Percentiles rank a stretch among this genome's conserved stretches.
Evolutionary conservation across 768 basidiomycete genomes (phyloP).

Genomic region (Phylloporus arenicola): DNA sequence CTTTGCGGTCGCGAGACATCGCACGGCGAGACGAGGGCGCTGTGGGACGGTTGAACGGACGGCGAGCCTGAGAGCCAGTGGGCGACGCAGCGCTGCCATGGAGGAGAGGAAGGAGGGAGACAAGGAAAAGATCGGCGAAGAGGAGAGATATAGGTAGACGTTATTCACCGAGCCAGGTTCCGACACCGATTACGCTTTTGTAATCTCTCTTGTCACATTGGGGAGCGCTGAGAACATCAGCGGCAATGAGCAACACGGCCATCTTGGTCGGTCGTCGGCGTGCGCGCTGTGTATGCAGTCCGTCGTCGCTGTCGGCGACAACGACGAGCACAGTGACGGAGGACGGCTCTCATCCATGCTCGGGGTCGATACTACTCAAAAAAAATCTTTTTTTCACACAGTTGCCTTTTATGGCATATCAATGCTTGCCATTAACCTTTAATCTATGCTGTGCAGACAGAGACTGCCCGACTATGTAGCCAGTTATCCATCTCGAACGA

Average conservation of each 20-base stretch:
- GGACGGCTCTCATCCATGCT: constrained; percentile 13
- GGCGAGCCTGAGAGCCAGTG: constrained; percentile 21
- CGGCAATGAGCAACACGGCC: constrained; percentile 5
- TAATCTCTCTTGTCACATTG: constrained; percentile 8
- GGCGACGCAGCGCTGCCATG: constrained; percentile 29
- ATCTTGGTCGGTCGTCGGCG: not conserved
- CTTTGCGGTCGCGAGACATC: constrained; percentile 56
- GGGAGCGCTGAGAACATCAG: constrained; percentile 7
- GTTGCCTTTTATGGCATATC: constrained; percentile 17
- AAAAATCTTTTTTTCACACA: constrained; percentile 17
- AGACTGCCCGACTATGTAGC: not conserved
- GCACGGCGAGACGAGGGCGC: constrained; percentile 22
- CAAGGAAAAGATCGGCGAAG: constrained; percentile 16
- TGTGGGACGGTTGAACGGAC: constrained; percentile 13
- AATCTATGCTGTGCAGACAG: constrained; percentile 13
- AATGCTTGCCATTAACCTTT: constrained; percentile 14
- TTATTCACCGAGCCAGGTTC: constrained; percentile 38
- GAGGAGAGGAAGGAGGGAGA: constrained; percentile 10
- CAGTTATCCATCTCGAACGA: not conserved
- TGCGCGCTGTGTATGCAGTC: not conserved
- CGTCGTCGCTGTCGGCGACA: constrained; percentile 4
- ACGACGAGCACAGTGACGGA: not conserved
- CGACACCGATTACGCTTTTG: constrained; percentile 35
- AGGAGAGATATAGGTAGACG: constrained; percentile 18
- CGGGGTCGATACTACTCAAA: constrained; percentile 21